Conservation (phyloP, 2,329 filamentous ascomycete species). For the Cordyceps cicadae region DNA sequence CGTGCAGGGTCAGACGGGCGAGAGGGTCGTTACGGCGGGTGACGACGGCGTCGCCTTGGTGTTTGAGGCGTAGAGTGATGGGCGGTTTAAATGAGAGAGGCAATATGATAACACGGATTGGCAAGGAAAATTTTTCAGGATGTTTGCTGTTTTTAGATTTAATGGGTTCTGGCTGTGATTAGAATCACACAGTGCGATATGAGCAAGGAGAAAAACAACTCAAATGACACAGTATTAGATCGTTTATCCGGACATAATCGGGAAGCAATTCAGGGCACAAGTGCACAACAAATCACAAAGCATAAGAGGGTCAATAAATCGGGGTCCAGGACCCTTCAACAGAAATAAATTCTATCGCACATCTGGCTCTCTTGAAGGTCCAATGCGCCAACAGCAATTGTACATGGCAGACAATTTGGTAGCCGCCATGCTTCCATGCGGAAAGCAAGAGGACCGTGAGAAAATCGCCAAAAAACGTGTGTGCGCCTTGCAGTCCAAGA, state of each 20-base stretch:
- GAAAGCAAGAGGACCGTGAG: neutral
- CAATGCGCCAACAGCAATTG: neutral
- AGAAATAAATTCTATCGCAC: slow-evolving; percentile 9
- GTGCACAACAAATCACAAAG: neutral
- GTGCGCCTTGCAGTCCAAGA: neutral
- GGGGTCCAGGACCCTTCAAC: slow-evolving; percentile 9
- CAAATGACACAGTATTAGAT: neutral
- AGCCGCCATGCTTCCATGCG: neutral
- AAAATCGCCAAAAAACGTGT: neutral
- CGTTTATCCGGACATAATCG: neutral
- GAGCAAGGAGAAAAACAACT: neutral
- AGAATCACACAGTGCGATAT: neutral
- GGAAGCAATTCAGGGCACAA: too few species aligned
- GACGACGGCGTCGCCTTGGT: slow-evolving; percentile 70
- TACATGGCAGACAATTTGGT: neutral
- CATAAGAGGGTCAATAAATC: slow-evolving; percentile 5
- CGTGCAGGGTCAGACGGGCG: slow-evolving; percentile 69
- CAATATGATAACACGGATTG: neutral
- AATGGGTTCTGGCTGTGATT: neutral
- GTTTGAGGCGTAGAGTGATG: slow-evolving; percentile 45
- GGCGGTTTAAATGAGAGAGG: neutral
- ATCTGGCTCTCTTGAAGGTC: neutral
- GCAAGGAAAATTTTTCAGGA: neutral
- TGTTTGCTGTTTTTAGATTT: neutral
- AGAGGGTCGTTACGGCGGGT: slow-evolving; percentile 76